Evolutionary conservation across 305 asterid genomes (phyloP).

Genomic region (Fraxinus baroniana): DNA sequence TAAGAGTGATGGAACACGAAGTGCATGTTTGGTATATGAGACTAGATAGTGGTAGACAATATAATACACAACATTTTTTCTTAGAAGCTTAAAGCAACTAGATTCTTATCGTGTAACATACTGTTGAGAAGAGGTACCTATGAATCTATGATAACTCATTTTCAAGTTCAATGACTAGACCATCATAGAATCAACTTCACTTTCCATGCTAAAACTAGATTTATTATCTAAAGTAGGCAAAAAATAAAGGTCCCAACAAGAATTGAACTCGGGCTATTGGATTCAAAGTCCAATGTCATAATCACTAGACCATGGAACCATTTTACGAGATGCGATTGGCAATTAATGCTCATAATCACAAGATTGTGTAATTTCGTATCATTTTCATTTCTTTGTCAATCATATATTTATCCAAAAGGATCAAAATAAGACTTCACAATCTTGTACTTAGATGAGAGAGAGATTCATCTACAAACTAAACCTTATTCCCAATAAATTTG

Average conservation of each 20-base stretch:
- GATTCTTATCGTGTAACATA: not conserved
- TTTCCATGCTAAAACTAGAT: slow-evolving; percentile 3
- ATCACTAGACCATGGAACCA: slow-evolving; percentile 40
- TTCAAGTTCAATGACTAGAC: not conserved
- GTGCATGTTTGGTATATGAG: not conserved
- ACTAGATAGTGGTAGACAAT: not conserved
- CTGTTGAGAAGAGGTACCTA: not conserved
- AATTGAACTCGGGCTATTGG: slow-evolving; percentile 34
- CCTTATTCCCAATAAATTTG: not conserved
- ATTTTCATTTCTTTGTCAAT: not conserved
- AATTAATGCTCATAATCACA: not conserved
- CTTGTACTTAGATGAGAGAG: not conserved
- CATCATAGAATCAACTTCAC: not conserved
- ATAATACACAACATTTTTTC: not conserved
- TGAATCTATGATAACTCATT: not conserved
- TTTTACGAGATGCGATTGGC: not conserved
- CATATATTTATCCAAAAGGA: slow-evolving; percentile 1
- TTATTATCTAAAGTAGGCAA: not conserved
- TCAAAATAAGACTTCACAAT: not conserved
- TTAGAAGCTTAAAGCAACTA: not conserved
- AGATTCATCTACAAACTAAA: not conserved
- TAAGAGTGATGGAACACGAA: slow-evolving; percentile 9
- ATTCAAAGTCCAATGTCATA: slow-evolving; percentile 36
- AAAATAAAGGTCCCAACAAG: slow-evolving; percentile 30
- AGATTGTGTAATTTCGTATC: not conserved